Base-by-base conservation (phyloP, 805 yeast genomes). In the Wickerhamomyces silvicola region DNA sequence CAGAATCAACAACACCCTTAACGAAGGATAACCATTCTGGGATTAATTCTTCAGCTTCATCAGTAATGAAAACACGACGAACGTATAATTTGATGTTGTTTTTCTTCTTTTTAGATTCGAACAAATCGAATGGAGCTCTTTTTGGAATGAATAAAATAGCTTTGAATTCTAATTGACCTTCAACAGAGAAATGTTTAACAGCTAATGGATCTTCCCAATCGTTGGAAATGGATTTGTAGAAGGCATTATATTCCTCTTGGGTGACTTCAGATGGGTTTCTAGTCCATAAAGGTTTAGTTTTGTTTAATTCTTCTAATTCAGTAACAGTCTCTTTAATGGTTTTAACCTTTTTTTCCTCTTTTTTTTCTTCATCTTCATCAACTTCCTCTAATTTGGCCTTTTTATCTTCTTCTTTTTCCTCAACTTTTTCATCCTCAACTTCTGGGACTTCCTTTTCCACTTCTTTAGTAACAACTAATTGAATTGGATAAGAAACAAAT, bases 201-300 rank as follows among this genome's bases (percentile, higher is more conserved):
- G 97, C 97, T 62, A 92, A 78, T 69, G 96, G 99, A 64, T 92
- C 98, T 74, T 92, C 98, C 98, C 98, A 92, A 70, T 92, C 99
- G 70, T 92, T 92, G 36, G 98, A 88, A 59, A 92, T 92, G 31
- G 97, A 87, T 75, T 92, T 92, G 84, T 92, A 92, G 83, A 92
- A 92, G 39, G 97, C 94, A 57, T 92, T 90, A 78, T 92, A 92
- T 72, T 92, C 99, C 48, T 92, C 98, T 74, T 86, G 88, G 46
- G 95, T 77, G 51, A 92, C 94, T 45, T 92, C 99, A 54, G 90
- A 69, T 65, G 99, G 98, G 75, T 81, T 83, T 78, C 97, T 86
- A 50, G 98, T 92, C 99, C 99, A 92, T 61, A 92, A 72, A 46
- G 99, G 99, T 74, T 92, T 92, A 50, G 95, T 85, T 76, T 90